phyloP scores from a whole-genome alignment of 768 basidiomycete species.

The Leccinum disarticulatum region DNA sequence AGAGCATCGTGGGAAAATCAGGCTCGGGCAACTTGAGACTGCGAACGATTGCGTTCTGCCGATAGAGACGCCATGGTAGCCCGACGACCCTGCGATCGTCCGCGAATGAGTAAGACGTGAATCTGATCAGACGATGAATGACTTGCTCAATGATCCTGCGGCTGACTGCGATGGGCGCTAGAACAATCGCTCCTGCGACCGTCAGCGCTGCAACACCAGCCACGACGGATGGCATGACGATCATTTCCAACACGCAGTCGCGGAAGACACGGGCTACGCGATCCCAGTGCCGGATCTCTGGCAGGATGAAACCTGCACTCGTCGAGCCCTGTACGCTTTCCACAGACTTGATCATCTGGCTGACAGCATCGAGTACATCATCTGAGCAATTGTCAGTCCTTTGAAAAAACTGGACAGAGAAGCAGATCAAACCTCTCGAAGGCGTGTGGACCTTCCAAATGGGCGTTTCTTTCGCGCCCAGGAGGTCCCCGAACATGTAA shows the following conservation, averaged over 20 bases:
- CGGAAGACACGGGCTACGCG: constrained; percentile 3
- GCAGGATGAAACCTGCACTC: constrained; percentile 7
- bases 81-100: not conserved
- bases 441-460: constrained; percentile 12
- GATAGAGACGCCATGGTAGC: constrained; percentile 7
- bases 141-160: not conserved
- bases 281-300: constrained; percentile 11
- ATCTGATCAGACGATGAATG: not conserved
- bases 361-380: constrained; percentile 9
- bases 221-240: constrained; percentile 6
- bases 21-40: not conserved
- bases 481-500: constrained; percentile 12
- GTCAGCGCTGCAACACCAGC: constrained; percentile 1
- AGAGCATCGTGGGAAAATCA: not conserved
- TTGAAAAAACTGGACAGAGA: too few relatives aligned
- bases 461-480: constrained; percentile 8
- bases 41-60: constrained; percentile 5
- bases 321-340: constrained; percentile 12
- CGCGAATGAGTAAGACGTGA: not conserved
- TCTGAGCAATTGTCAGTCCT: not conserved
- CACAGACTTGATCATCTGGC: constrained; percentile 11
- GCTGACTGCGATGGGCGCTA: not conserved
- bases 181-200: constrained; percentile 1
- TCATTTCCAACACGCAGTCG: not conserved
- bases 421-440: constrained; percentile 8